Evolutionary conservation across 2,329 filamentous ascomycete species (phyloP), one percentile per base, ranked within the genome.

Genomic region (Monilinia polystroma): DNA sequence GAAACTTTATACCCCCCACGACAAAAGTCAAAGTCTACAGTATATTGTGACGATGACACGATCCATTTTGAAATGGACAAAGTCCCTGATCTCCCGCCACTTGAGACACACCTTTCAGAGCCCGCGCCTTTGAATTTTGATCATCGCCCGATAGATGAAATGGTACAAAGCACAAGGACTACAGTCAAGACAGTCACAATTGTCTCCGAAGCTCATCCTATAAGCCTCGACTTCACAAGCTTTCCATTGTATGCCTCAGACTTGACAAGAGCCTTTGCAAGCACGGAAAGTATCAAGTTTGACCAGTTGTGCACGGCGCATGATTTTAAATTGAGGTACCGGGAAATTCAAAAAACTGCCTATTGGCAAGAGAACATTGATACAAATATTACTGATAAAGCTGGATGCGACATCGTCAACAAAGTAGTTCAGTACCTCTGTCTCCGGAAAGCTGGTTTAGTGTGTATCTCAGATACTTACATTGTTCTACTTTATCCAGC

Each of bases 401-500:
- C 53, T 64, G n/a, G 47, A 64, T 45, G 20, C 53, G 26, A 69
- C 18, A 59, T 38, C 20, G 64, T 75, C 8, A 67, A 72, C 5
- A 53, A 59, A 7, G 55, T 73, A 26, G 69, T 59, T 4, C 63
- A 75, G 2, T 54, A 75, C 51, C 63, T 76, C 1, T 56, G 67
- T 38, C 49, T 68, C 8, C 66, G 67, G 47, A 68, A 65, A 20
- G 66, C 68, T 56, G 75, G 73, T 3, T 62, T 76, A 23, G 14
- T 74, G 10, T 69, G 66, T 59, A 43, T 53, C 8, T 67, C 66
- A 51, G 32, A 53, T 14, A 45, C 63, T 5, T 75, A 73, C 51
- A 58, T 63, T 10, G 68, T 76, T 63, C 63, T 76, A 11, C 29
- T 73, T 18, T 75, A 71, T 66, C 74, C 75, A 8, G 56, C 67